Evolutionary conservation across 2,329 filamentous ascomycete genomes (phyloP).

Genomic region (Nemania diffusa): DNA sequence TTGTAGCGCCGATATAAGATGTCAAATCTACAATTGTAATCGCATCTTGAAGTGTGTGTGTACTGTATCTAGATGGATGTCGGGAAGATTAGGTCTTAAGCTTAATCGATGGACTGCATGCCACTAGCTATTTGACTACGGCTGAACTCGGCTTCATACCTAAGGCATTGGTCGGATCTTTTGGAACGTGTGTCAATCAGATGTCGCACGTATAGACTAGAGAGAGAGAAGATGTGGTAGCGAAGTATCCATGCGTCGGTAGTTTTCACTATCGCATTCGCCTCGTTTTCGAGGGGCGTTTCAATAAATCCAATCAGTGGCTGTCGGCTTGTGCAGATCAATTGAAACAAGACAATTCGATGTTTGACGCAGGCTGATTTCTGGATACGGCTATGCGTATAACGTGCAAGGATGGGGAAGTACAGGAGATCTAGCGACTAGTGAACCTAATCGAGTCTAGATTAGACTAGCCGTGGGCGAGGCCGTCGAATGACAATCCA

Average conservation of each 20-base stretch:
- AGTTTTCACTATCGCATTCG: not conserved
- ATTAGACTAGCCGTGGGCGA: not conserved
- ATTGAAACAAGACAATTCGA: slow-evolving; percentile 13
- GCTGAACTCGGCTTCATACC: not conserved
- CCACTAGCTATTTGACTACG: slow-evolving; percentile 9
- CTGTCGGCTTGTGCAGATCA: slow-evolving; percentile 7
- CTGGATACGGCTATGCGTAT: slow-evolving; percentile 2
- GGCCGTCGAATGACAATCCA: slow-evolving; percentile 1
- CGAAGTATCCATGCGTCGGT: not conserved
- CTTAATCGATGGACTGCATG: slow-evolving; percentile 10
- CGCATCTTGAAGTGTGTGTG: not conserved
- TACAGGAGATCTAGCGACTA: slow-evolving; percentile 12
- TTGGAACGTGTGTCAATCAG: slow-evolving; percentile 1
- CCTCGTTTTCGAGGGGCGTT: not conserved
- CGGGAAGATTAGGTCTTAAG: not conserved
- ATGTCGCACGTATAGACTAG: not conserved
- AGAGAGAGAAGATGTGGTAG: not conserved
- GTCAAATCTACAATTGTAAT: not conserved
- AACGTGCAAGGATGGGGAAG: too few species aligned
- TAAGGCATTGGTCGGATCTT: not conserved
- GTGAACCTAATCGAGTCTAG: slow-evolving; percentile 16
- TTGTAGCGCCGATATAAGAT: not conserved
- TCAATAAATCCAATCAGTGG: slow-evolving; percentile 2
- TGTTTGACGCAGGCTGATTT: not conserved
- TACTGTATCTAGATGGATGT: not conserved